Percentiles rank a stretch among this genome's conserved stretches.
Conservation (phyloP, 2,329 filamentous ascomycete species). For the Diatrype stigma region DNA sequence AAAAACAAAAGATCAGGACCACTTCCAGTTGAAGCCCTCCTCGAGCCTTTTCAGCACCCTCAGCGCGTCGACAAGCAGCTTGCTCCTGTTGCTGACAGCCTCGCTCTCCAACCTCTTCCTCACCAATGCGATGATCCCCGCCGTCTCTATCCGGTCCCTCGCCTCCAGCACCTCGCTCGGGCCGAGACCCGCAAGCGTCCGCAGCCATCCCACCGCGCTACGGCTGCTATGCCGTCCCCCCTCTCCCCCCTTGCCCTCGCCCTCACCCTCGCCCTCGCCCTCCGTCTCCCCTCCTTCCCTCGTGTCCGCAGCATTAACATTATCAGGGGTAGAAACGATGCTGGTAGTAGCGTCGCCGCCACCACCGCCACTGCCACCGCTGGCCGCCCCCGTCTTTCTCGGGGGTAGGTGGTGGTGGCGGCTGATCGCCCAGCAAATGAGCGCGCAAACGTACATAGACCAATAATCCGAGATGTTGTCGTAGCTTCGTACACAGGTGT, state of each 20-base stretch:
- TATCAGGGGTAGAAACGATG: slow-evolving; percentile 8
- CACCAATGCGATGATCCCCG: slow-evolving; percentile 44
- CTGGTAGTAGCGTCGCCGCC: slow-evolving; percentile 10
- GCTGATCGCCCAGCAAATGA: slow-evolving; percentile 57
- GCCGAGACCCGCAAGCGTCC: slow-evolving; percentile 35
- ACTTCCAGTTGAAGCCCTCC: slow-evolving; percentile 37
- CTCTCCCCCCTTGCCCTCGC: too few species aligned
- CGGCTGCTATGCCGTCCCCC: too few species aligned
- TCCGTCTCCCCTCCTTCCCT: not conserved
- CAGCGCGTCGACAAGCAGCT: slow-evolving; percentile 50
- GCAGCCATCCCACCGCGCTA: slow-evolving; percentile 29
- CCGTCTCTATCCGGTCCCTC: slow-evolving; percentile 37
- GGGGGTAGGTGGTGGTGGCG: slow-evolving; percentile 31
- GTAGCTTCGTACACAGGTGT: slow-evolving; percentile 7
- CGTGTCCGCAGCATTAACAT: slow-evolving; percentile 16
- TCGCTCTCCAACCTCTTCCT: slow-evolving; percentile 44
- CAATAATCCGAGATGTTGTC: slow-evolving; percentile 71
- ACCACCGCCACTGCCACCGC: slow-evolving; percentile 13
- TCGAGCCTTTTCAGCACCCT: slow-evolving; percentile 49
- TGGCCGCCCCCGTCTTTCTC: slow-evolving; percentile 6
- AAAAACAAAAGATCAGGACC: slow-evolving; percentile 31
- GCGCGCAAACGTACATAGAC: slow-evolving; percentile 61
- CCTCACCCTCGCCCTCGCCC: slow-evolving; percentile 24
- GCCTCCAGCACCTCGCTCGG: slow-evolving; percentile 36
- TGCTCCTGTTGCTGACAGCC: slow-evolving; percentile 43